Evolutionary conservation across 106 monocot genomes (phyloP), one percentile per base, ranked within the genome.

Genomic region (Allium cepa): DNA sequence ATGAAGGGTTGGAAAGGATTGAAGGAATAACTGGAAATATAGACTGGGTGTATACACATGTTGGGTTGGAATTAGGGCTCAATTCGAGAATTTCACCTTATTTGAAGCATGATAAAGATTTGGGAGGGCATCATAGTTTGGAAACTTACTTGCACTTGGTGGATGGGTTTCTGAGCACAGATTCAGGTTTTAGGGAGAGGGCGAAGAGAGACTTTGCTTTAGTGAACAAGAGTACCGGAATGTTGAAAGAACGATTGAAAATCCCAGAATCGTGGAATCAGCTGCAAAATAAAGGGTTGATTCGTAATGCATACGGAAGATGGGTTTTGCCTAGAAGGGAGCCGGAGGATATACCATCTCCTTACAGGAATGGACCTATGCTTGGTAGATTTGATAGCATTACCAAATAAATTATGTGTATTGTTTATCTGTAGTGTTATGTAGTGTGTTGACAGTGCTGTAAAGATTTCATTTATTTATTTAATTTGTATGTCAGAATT

Each of bases 91-190:
- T 58, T 46, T 91, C 91, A 12, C 84, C 84, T 15, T 87, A 80
- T 46, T 60, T 91, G 71, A 88, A 80, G 67, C 72, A 53, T 0
- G 64, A 72, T 4, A 9, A 77, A 17, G 75, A 85, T 53, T 15
- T 80, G 17, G 67, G 70, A 12, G 85, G 85, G 22, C 78, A 80
- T 53, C 92, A 92, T 65, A 73, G 67, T 55, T 62, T 92, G 28
- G 92, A 92, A 78, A 80, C 81, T 0, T 92, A 92, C 77, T 57
- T 88, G 60, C 92, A 92, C 67, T 67, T 85, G 47, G 77, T 88
- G 10, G 88, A 87, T 51, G 92, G 84, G 2, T 71, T 66, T 62
- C 26, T 72, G 26, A 58, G 74, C 68, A 9, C 50, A 11, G 71
- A 51, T 8, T 61, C 61, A 10, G 82, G 56, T 56, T 87, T 82